Base-by-base conservation (phyloP, 805 yeast species). In the Suhomyces xylopsoci region DNA sequence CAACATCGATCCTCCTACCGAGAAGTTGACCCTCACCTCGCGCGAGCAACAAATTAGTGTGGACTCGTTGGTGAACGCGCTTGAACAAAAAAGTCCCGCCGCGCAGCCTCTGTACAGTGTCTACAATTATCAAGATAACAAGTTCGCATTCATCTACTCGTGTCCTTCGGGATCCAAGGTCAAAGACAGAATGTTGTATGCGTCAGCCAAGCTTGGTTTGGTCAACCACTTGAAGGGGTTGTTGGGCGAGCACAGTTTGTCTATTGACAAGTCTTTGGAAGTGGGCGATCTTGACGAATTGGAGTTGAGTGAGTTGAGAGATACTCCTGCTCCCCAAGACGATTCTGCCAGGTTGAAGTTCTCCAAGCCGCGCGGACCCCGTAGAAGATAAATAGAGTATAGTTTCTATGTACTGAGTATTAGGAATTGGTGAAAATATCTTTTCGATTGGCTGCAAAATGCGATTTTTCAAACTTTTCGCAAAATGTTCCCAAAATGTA, bases 111-210 rank as follows among this genome's bases (percentile, higher is more conserved):
- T 62, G 36, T 91, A 83, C 65, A 81, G 82, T 28, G 57, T 88
- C 24, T 80, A 79, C 63, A 78, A 73, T 47, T 73, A 73, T 55
- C 69, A 70, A 1, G 59, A 58, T 7, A 69, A 65, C 1, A 67
- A 74, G 45, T 60, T 62, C 38, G 81, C 81, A 32, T 91, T 93
- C 66, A 81, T 92, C 30, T 90, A 90, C 65, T 79, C 93, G 7
- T 92, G 97, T 68, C 98, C 99, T 3, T 83, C 96, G 0, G 91
- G 92, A 1, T 86, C 97, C 43, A 85, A 84, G 69, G 94, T 94
- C 41, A 88, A 86, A 67, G 94, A 91, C 49, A 81, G 98, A 61
- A 93, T 93, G 97, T 67, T 91, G 48, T 90, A 91, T 63, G 98
- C 99, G 1, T 81, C 96, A 2, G 87, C 86, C 55, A 87, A 84